Base-by-base conservation (phyloP, 2,329 filamentous ascomycete genomes). In the Aspergillus proliferans region DNA sequence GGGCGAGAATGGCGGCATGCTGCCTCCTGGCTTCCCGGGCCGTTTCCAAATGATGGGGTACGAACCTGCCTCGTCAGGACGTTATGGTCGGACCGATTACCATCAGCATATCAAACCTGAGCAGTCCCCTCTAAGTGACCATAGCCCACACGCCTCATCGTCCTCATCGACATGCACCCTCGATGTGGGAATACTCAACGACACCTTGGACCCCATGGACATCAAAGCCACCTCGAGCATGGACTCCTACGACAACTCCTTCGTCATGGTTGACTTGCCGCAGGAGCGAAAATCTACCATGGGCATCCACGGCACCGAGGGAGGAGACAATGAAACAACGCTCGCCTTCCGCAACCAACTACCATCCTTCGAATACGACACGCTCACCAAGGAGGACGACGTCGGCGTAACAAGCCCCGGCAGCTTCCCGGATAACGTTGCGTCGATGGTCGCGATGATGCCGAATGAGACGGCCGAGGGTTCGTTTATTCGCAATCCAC, bases 201-300 rank as follows among this genome's bases (percentile, higher is more conserved):
- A 71, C 41, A 59, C 68, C 2, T 68, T 72, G 58, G 63, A 70
- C 26, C 66, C 68, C 2, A 64, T 70, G 55, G 68, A 71, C 33
- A 62, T 71, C 28, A 70, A 70, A 52, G 60, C 56, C 9, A 52
- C 52, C 4, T 58, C 65, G 14, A 59, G 58, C 33, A 58, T 66
- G 43, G 64, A 66, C 36, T 59, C 62, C 7, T 72, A 71, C 47
- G 18, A 21, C 18, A 63, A 64, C 18, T 64, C 70, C 22, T 52
- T 58, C 4, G 51, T 55, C 14, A 66, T 63, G 42, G 50, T 58
- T 5, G 54, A 59, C 2, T 49, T 62, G 22, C 51, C 57, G 2
- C 26, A 49, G 28, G 58, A 60, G 30, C 55, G 61, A 39, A 65
- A 67, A 47, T 51, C 56, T 24, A 53, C 53, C 41, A 24, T 26